Percentiles rank a stretch among this genome's conserved stretches.
phyloP scores from a whole-genome alignment of 441 rosid genomes.

The Corymbia calophylla region DNA sequence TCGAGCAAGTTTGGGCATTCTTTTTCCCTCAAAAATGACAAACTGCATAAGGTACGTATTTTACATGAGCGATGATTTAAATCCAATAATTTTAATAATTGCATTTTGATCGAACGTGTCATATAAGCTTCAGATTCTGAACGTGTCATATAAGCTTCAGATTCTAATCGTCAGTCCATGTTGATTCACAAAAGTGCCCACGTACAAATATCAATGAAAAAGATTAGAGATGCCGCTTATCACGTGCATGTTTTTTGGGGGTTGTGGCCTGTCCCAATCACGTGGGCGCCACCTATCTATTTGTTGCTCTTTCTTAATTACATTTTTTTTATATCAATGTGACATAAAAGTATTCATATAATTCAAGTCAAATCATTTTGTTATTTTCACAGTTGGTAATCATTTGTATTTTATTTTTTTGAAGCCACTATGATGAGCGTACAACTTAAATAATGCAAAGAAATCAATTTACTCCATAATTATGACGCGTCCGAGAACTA shows the following conservation, averaged over 20 bases:
- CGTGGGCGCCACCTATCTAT: neutral
- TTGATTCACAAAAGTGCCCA: neutral
- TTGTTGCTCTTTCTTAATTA: too few species aligned
- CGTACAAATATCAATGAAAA: too few species aligned
- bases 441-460: too few species aligned
- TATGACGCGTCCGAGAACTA: too few species aligned
- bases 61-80: neutral
- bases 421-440: neutral
- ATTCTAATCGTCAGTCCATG: rapidly evolving
- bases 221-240: neutral
- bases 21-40: too few species aligned
- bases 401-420: neutral
- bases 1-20: too few species aligned
- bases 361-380: rapidly evolving
- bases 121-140: rapidly evolving
- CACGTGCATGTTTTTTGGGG: too few species aligned
- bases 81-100: neutral
- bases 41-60: rapidly evolving
- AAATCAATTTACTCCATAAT: too few species aligned
- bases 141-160: rapidly evolving
- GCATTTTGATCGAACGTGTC: neutral
- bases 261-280: neutral
- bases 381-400: rapidly evolving
- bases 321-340: too few species aligned
- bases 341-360: too few species aligned